These are phyloP conservation scores for Trebouxia sp. DNA, from an alignment of 139 green algal genomes.

Conservation along the genomic window DNA sequence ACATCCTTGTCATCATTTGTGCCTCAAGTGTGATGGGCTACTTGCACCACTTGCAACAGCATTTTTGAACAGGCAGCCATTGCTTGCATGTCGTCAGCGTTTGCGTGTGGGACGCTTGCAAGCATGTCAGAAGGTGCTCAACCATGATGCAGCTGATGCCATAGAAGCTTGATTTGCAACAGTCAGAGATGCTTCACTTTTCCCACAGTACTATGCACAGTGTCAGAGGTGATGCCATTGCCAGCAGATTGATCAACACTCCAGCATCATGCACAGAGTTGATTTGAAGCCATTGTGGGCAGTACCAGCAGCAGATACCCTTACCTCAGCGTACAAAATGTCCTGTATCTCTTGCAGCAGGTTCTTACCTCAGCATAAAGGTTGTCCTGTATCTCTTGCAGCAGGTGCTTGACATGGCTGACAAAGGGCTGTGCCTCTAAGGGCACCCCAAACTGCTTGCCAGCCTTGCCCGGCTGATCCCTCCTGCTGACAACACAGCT, in stretches of 20 bases:
- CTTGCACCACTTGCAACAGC: too few relatives aligned
- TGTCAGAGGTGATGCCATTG: neutral
- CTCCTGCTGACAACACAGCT: conserved; percentile 81
- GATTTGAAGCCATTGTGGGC: neutral
- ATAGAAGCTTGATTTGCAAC: too few relatives aligned
- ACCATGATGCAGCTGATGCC: too few relatives aligned
- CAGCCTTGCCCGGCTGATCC: conserved; percentile 90
- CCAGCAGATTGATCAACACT: neutral
- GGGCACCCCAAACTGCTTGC: conserved; percentile 90
- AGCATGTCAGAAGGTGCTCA: too few relatives aligned
- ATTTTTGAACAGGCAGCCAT: too few relatives aligned
- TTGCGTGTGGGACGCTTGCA: too few relatives aligned
- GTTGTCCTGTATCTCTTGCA: conserved; percentile 63
- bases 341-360: too few relatives aligned
- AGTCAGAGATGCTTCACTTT: too few relatives aligned
- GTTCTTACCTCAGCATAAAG: conserved; percentile 12
- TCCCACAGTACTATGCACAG: neutral
- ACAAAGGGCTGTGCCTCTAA: conserved; percentile 71
- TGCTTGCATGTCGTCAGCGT: too few relatives aligned
- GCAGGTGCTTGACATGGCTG: conserved; percentile 47
- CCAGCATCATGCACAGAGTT: too few relatives aligned
- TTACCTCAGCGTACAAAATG: neutral
- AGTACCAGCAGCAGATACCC: neutral
- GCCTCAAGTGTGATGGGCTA: too few relatives aligned
- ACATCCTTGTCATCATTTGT: too few relatives aligned